Conservation (phyloP, 768 basidiomycete genomes). For the Lyophyllum semitale region DNA sequence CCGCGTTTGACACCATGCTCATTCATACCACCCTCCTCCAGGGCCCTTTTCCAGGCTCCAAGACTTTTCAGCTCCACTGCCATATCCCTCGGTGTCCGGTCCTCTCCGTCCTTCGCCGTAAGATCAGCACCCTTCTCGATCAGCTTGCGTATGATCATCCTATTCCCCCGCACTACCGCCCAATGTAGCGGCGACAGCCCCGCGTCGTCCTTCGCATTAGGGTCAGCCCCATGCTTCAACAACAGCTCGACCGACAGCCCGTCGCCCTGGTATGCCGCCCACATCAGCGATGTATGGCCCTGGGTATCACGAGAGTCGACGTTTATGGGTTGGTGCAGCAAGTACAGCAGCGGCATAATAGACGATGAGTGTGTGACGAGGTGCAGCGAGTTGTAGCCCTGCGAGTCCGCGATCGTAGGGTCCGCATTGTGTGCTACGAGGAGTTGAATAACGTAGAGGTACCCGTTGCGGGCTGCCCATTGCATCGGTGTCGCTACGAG, state of each 20-base stretch:
- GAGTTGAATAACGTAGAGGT: conserved; percentile 93
- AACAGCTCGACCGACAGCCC: conserved; percentile 92
- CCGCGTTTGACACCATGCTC: conserved; percentile 70
- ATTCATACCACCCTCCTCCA: conserved; percentile 85
- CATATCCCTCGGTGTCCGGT: conserved; percentile 92
- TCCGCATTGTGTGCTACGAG: conserved; percentile 90
- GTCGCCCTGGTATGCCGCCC: conserved; percentile 99
- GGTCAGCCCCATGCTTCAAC: conserved; percentile 83
- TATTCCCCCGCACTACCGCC: conserved; percentile 96
- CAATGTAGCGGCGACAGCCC: conserved; percentile 93
- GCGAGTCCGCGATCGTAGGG: conserved; percentile 87
- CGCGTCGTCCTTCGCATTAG: conserved; percentile 72
- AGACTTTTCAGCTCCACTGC: conserved; percentile 90
- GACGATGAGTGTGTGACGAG: conserved; percentile 93
- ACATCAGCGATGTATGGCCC: conserved; percentile 96
- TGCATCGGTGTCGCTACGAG: conserved; percentile 93
- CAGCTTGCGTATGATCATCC: conserved; percentile 80
- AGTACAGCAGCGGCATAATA: conserved; percentile 91
- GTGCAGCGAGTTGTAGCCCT: conserved; percentile 96
- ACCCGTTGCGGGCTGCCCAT: conserved; percentile 97
- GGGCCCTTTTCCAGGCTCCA: conserved; percentile 85
- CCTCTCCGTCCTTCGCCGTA: conserved; percentile 75
- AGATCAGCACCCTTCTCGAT: conserved; percentile 87
- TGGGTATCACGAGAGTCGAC: conserved; percentile 89
- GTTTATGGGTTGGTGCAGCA: conserved; percentile 90